phyloP scores from a whole-genome alignment of 1,284 basidiomycete genomes.

The Leccinum subrobustum region DNA sequence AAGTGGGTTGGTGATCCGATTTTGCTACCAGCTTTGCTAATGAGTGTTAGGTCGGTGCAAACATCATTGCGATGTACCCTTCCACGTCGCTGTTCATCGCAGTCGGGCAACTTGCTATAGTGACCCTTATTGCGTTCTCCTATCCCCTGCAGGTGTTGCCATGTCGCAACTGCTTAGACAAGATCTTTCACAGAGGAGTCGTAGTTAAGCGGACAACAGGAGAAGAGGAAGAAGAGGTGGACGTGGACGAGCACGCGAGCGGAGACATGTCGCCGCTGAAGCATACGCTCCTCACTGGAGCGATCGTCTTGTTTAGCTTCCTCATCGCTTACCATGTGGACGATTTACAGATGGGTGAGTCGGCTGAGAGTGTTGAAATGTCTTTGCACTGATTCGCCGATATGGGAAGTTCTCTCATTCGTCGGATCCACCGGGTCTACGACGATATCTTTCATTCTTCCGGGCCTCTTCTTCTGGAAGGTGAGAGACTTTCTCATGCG shows the following conservation, averaged over 20 bases:
- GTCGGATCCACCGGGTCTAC: constrained; percentile 97
- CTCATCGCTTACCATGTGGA: constrained; percentile 82
- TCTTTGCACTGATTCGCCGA: constrained; percentile 16
- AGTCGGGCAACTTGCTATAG: constrained; percentile 90
- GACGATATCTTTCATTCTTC: constrained; percentile 96
- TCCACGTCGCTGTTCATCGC: constrained; percentile 92
- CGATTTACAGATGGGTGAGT: constrained; percentile 79
- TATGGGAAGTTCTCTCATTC: constrained; percentile 79
- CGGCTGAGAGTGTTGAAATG: constrained; percentile 3
- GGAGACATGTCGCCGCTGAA: constrained; percentile 72
- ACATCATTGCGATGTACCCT: constrained; percentile 95
- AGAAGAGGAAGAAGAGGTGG: constrained; percentile 40
- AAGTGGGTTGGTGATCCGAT: constrained; percentile 40
- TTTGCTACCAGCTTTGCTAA: constrained; percentile 7
- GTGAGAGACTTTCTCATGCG: constrained; percentile 38
- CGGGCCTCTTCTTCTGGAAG: constrained; percentile 85
- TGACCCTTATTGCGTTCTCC: constrained; percentile 85
- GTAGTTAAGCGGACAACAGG: constrained; percentile 35
- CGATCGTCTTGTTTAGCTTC: constrained; percentile 72
- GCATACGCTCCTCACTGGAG: constrained; percentile 73
- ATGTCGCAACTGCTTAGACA: constrained; percentile 90
- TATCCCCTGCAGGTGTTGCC: constrained; percentile 95
- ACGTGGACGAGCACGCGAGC: constrained; percentile 49
- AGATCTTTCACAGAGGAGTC: constrained; percentile 65
- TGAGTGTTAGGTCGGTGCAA: constrained; percentile 68